phyloP scores from a whole-genome alignment of 108 stramenopile genomes.

The Cyclotella baltica region DNA sequence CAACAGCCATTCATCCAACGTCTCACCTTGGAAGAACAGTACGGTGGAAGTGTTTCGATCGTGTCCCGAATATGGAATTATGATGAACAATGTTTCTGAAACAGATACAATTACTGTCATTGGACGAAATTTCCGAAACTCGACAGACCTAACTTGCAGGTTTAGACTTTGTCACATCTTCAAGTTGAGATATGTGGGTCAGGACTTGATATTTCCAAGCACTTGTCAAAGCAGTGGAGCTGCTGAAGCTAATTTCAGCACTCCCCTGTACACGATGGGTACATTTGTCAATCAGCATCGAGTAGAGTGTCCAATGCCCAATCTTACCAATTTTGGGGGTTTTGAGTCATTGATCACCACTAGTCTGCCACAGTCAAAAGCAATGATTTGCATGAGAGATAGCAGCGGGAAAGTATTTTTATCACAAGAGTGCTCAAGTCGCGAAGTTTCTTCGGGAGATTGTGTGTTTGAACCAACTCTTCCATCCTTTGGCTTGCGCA shows the following conservation, averaged over 20 bases:
- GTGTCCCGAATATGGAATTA: constrained; percentile 67
- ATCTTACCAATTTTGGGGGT: background rate
- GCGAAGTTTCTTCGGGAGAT: constrained; percentile 8
- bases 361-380: background rate
- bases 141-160: constrained; percentile 59
- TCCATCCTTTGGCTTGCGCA: constrained; percentile 26
- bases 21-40: constrained; percentile 72
- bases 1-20: constrained; percentile 46
- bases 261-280: constrained; percentile 36
- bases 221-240: constrained; percentile 1
- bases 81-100: background rate
- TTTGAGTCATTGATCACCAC: background rate
- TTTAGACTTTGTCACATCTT: constrained; percentile 44
- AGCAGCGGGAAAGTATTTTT: constrained; percentile 27
- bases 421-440: constrained; percentile 35
- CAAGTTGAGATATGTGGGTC: constrained; percentile 15
- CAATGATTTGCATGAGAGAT: constrained; percentile 27
- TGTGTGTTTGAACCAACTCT: constrained; percentile 28
- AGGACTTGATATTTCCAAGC: constrained; percentile 22
- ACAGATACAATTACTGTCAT: constrained; percentile 57
- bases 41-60: constrained; percentile 78
- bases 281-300: constrained; percentile 68
- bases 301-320: constrained; percentile 55
- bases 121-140: constrained; percentile 81
- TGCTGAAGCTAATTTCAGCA: constrained; percentile 12